Evolutionary conservation across 257 asterid genomes (phyloP).

Genomic region (Rauvolfia tetraphylla): DNA sequence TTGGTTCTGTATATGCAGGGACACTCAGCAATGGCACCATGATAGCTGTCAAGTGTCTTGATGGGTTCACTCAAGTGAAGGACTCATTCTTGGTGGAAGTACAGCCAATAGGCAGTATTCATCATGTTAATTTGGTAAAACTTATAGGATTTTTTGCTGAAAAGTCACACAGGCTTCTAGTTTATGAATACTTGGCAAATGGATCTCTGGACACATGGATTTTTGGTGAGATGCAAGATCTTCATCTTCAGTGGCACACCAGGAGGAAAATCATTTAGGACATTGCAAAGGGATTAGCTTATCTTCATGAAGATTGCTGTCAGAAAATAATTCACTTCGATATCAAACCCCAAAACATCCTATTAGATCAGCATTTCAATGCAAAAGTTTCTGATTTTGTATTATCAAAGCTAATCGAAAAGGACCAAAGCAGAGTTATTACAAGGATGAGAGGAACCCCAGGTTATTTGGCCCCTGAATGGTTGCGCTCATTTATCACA

Average conservation of each 20-base stretch:
- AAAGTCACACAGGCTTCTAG: conserved; percentile 23
- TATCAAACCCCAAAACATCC: conserved; percentile 31
- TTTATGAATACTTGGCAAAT: conserved; percentile 25
- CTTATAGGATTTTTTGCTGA: conserved; percentile 22
- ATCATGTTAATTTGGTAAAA: conserved; percentile 27
- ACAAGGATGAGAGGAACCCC: conserved; percentile 32
- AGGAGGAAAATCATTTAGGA: conserved; percentile 18
- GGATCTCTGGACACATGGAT: conserved; percentile 31
- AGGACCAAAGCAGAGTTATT: conserved; percentile 23
- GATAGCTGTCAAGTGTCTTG: conserved; percentile 22
- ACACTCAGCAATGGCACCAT: conserved; percentile 7
- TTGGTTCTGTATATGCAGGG: conserved; percentile 29
- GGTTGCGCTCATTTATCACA: conserved; percentile 20
- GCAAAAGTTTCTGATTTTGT: conserved; percentile 33
- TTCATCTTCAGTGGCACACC: conserved; percentile 16
- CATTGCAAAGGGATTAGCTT: conserved; percentile 24
- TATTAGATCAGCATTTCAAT: conserved; percentile 22
- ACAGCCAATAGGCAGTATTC: conserved; percentile 23
- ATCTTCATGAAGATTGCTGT: conserved; percentile 26
- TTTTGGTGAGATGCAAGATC: neutral
- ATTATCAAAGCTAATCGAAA: conserved; percentile 24
- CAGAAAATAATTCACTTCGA: conserved; percentile 29
- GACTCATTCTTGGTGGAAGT: conserved; percentile 22
- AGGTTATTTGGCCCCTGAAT: conserved; percentile 25
- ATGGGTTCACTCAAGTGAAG: conserved; percentile 1